Conservation (phyloP, 2,329 filamentous ascomycete genomes). For the Saccharata proteae region DNA sequence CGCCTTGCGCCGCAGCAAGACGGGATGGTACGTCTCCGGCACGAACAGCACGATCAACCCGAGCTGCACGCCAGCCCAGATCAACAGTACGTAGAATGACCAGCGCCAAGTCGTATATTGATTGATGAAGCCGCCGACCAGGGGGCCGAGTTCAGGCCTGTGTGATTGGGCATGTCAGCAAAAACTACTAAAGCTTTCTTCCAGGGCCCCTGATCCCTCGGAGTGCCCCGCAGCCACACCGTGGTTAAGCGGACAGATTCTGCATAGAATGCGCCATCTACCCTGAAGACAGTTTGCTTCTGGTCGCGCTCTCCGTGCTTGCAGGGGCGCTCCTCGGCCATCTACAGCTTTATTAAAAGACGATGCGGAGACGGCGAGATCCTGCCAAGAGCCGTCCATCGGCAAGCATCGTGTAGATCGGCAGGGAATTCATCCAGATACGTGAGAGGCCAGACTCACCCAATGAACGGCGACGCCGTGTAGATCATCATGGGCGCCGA, state of each 20-base stretch:
- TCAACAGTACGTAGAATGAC: slow-evolving; percentile 63
- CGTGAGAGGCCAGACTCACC: slow-evolving; percentile 18
- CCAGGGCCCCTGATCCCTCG: no score
- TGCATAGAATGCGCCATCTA: no score
- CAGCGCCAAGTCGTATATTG: slow-evolving; percentile 52
- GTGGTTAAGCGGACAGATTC: no score
- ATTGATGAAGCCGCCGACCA: slow-evolving; percentile 73
- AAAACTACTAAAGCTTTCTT: no score
- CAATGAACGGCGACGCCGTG: slow-evolving; percentile 39
- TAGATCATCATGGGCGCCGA: slow-evolving; percentile 69
- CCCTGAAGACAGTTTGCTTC: no score
- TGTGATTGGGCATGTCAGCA: no score
- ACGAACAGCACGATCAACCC: slow-evolving; percentile 57
- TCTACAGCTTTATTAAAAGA: no score
- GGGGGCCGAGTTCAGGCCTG: slow-evolving; percentile 43
- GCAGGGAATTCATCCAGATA: slow-evolving; percentile 2
- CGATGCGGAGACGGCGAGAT: no score
- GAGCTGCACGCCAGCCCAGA: slow-evolving; percentile 59
- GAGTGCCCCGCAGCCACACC: no score
- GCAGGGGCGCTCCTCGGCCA: no score
- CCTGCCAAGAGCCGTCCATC: no score
- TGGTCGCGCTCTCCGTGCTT: no score
- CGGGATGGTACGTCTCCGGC: slow-evolving; percentile 72
- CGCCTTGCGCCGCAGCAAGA: slow-evolving; percentile 64
- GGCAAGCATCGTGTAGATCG: slow-evolving; percentile 1